phyloP scores from a whole-genome alignment of 306 rosid genomes.

The Prinsepia uniflora region DNA sequence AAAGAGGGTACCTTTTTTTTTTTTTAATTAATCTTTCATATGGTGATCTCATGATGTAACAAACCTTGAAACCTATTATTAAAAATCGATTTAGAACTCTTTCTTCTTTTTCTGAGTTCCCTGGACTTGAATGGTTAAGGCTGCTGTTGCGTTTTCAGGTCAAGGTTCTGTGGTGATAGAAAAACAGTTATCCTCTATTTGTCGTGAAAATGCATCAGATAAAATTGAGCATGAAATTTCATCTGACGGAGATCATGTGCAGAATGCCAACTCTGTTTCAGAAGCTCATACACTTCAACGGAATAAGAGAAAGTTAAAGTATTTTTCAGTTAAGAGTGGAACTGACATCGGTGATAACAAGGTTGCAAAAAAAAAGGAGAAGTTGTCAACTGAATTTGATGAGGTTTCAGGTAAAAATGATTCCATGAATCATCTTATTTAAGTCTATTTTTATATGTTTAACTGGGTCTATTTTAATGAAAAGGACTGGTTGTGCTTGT shows the following conservation, averaged over 20 bases:
- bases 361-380: conserved; percentile 35
- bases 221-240: conserved; percentile 25
- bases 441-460: conserved; percentile 9
- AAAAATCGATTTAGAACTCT: conserved; percentile 1
- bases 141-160: conserved; percentile 41
- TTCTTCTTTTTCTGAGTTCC: background rate
- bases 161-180: conserved; percentile 37
- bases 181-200: conserved; percentile 30
- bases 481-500: conserved; percentile 10
- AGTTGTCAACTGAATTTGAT: conserved; percentile 41
- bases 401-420: conserved; percentile 48
- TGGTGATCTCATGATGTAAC: background rate
- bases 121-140: conserved; percentile 21
- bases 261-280: conserved; percentile 29
- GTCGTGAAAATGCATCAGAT: conserved; percentile 32
- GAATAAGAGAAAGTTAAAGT: conserved; percentile 47
- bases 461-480: conserved; percentile 17
- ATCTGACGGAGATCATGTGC: conserved; percentile 34
- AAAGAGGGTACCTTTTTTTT: conserved; percentile 40
- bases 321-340: conserved; percentile 30
- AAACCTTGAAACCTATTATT: background rate
- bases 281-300: conserved; percentile 31
- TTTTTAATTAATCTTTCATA: background rate
- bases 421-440: background rate
- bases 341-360: conserved; percentile 26